Percentiles rank a stretch among this genome's conserved stretches.
Evolutionary conservation across 805 yeast genomes (phyloP).

Genomic region (Yarrowia osloensis): DNA sequence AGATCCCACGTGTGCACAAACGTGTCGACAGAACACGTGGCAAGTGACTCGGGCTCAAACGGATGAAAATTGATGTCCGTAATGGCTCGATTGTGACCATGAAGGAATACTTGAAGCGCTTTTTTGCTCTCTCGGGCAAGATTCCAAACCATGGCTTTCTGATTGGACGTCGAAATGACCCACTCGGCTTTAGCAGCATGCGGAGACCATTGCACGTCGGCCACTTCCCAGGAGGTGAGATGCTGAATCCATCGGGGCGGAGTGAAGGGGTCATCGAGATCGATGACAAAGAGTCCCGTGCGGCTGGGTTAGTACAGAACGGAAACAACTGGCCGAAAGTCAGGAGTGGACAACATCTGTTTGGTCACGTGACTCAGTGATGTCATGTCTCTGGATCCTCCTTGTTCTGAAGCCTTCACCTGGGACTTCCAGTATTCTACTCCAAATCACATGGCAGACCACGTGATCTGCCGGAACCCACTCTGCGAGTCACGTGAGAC

Average conservation of each 20-base stretch:
- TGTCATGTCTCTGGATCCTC: too few relatives aligned
- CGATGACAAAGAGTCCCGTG: conserved; percentile 84
- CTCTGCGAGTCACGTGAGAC: too few relatives aligned
- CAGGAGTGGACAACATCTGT: too few relatives aligned
- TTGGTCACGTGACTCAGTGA: too few relatives aligned
- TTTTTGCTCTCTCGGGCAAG: conserved; percentile 65
- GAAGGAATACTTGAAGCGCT: conserved; percentile 85
- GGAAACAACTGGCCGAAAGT: too few relatives aligned
- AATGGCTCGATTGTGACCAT: conserved; percentile 88
- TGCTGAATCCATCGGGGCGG: conserved; percentile 95
- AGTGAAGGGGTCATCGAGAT: conserved; percentile 90
- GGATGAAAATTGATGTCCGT: conserved; percentile 95
- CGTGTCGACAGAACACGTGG: conserved; percentile 92
- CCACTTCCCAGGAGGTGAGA: conserved; percentile 95
- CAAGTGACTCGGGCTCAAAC: conserved; percentile 77
- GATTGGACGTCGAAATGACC: conserved; percentile 93
- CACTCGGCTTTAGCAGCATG: conserved; percentile 81
- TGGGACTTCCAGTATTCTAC: too few relatives aligned
- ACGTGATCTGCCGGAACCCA: too few relatives aligned
- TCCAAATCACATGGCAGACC: too few relatives aligned
- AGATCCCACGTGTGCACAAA: conserved; percentile 89
- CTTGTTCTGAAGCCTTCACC: too few relatives aligned
- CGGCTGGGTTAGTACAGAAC: conserved; percentile 45
- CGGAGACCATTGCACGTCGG: conserved; percentile 98
- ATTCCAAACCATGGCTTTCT: conserved; percentile 95